These are phyloP conservation scores for Zea mays DNA, from an alignment of 176 grass and related monocot species.

Conservation along the genomic window Zm-B73-REFERENCE-NAM-5.0 NC_050101.1:129694501-129695000, in stretches of 20 bases:
- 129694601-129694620: slow-evolving; percentile 83
- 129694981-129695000: slow-evolving; percentile 19
- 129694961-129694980: slow-evolving; percentile 23
- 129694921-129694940: slow-evolving; percentile 66
- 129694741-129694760: background rate
- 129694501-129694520: slow-evolving; percentile 42
- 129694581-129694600: slow-evolving; percentile 88
- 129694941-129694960: slow-evolving; percentile 29
- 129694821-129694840: slow-evolving; percentile 70
- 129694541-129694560: slow-evolving; percentile 87
- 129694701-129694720: slow-evolving; percentile 66
- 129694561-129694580: slow-evolving; percentile 81
- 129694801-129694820: slow-evolving; percentile 93
- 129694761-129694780: too few species aligned
- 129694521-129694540: slow-evolving; percentile 80
- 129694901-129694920: slow-evolving; percentile 81
- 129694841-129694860: slow-evolving; percentile 62
- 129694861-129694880: slow-evolving; percentile 81
- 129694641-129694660: slow-evolving; percentile 91
- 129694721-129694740: too few species aligned
- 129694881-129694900: slow-evolving; percentile 66
- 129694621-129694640: slow-evolving; percentile 85
- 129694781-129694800: slow-evolving; percentile 75
- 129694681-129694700: slow-evolving; percentile 87
- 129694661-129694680: slow-evolving; percentile 65